A percentile compares a stretch with the other conserved stretches of the same genome.
These are phyloP conservation scores for Blastobotrys serpentis DNA, from an alignment of 1,139 yeast genomes.

Conservation along the genomic window DNA sequence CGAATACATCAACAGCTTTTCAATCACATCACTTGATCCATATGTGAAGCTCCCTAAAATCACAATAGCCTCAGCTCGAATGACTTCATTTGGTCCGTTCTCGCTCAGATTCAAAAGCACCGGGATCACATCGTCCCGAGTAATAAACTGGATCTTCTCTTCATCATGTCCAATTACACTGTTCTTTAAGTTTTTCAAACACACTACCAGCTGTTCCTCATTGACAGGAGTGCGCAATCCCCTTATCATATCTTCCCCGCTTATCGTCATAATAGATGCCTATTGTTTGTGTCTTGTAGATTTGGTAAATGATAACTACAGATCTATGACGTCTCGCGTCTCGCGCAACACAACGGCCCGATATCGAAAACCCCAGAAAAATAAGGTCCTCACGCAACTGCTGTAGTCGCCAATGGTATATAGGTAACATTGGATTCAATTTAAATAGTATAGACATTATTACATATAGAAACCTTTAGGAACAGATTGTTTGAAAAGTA, in stretches of 20 bases:
- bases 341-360: no score
- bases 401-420: no score
- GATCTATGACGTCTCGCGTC: no score
- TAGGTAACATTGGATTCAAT: no score
- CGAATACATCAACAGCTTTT: conserved; percentile 26
- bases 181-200: conserved; percentile 34
- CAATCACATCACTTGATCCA: conserved; percentile 30
- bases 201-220: conserved; percentile 18
- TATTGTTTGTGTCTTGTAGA: background rate
- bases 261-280: conserved; percentile 3
- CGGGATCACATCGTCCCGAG: conserved; percentile 30
- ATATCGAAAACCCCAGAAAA: no score
- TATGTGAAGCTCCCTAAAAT: conserved; percentile 37
- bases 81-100: conserved; percentile 23
- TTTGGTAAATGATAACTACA: background rate
- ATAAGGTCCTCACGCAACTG: no score
- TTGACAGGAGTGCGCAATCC: background rate
- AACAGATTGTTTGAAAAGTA: no score
- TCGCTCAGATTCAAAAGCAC: conserved; percentile 31
- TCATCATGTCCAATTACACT: conserved; percentile 40
- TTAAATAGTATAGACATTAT: no score
- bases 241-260: conserved; percentile 2
- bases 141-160: conserved; percentile 28
- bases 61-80: conserved; percentile 34
- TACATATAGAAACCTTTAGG: no score